phyloP scores from a whole-genome alignment of 1,284 basidiomycete genomes.

The Ustilago loliicola region DNA sequence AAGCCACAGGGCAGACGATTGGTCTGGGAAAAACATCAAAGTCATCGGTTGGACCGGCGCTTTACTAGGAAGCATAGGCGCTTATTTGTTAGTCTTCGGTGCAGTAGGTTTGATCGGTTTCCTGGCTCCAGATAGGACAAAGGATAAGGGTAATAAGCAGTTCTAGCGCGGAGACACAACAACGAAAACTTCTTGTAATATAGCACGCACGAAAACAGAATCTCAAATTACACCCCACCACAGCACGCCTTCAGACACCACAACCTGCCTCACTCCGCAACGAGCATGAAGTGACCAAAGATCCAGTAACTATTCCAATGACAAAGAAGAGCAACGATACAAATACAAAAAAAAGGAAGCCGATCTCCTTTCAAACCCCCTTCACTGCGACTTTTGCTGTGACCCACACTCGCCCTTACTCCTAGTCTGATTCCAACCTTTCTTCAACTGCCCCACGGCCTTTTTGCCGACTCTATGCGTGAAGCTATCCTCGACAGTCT shows the following conservation, averaged over 20 bases:
- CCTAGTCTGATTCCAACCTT: conserved; percentile 10
- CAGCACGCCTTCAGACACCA: too few species aligned
- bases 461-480: conserved; percentile 19
- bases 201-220: too few species aligned
- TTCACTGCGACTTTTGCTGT: neutral
- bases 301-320: conserved; percentile 1
- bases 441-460: conserved; percentile 5
- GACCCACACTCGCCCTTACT: too few species aligned
- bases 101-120: conserved; percentile 37
- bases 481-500: conserved; percentile 40
- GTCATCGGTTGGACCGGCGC: conserved; percentile 50
- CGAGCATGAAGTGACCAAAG: too few species aligned
- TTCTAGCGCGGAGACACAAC: conserved; percentile 12
- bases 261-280: too few species aligned
- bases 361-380: neutral
- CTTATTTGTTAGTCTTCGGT: conserved; percentile 44
- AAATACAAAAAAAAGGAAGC: neutral
- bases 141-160: conserved; percentile 17
- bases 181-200: too few species aligned
- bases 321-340: conserved; percentile 3
- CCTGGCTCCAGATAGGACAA: conserved; percentile 28
- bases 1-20: conserved; percentile 25
- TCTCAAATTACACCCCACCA: too few species aligned
- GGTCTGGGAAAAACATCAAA: conserved; percentile 25
- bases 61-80: conserved; percentile 15